Base-by-base conservation (phyloP, 179 eudicot species). In the Spinacia oleracea region DNA sequence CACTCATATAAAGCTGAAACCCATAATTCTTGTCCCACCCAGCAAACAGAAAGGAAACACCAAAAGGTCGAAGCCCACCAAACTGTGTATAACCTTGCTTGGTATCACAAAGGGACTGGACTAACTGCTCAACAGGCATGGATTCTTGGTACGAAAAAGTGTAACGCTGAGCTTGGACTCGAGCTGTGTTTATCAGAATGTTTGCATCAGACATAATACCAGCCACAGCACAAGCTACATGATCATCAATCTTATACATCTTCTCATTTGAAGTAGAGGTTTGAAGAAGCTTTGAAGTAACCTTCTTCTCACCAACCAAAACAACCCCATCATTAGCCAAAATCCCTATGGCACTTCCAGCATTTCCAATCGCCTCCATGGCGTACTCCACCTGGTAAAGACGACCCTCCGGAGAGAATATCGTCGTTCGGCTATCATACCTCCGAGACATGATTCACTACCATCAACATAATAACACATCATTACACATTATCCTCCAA, bases 191-290 rank as follows among this genome's bases (percentile, higher is more conserved):
- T 86, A 96, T 91, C 16, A 96, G 97, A 58, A 95, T 95, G 87
- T 95, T 95, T 71, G 97, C 98, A 75, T 95, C 97, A 0, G 98
- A 95, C 98, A 96, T 96, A 11, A 93, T 96, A 31, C 99, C 99
- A 16, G 98, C 99, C 46, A 96, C 97, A 51, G 97, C 98, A 81
- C 98, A 93, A 10, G 99, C 99, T 2, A 96, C 91, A 35, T 93
- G 99, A 74, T 93, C 97, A 29, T 96, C 98, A 35, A 93, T 92
- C 83, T 96, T 96, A 91, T 96, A 96, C 99, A 93, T 96, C 83
- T 96, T 96, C 82, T 96, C 98, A 5, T 86, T 84, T 32, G 98
- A 90, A 46, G 96, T 90, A 5, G 98, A 93, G 76, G 97, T 95
- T 75, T 95, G 97, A 25, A 95, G 97, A 70, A 95, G 97, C 89